Conservation (phyloP, 75 land plant species). For the Isoetes taiwanensis region DNA sequence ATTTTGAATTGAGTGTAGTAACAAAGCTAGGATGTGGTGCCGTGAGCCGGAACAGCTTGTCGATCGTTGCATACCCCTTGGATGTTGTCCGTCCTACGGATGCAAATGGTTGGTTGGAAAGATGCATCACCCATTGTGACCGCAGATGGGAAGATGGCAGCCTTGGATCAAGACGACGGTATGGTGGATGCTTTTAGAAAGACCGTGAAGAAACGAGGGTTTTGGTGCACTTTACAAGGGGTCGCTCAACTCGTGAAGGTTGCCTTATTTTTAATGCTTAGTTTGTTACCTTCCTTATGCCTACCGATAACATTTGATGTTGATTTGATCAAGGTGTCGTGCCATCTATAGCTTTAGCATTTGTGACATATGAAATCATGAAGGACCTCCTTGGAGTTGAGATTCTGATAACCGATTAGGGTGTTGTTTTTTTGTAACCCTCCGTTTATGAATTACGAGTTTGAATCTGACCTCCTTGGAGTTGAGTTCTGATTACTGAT, state of each 20-base stretch:
- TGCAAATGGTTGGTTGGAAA: slow-evolving; percentile 99
- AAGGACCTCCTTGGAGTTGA: slow-evolving; percentile 73
- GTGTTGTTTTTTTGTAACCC: too few species aligned
- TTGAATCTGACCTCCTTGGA: slow-evolving; percentile 58
- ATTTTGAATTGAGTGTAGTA: slow-evolving; percentile 44
- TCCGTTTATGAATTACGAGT: too few species aligned
- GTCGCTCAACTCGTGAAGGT: slow-evolving; percentile 94
- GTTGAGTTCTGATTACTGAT: slow-evolving; percentile 80
- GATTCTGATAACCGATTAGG: slow-evolving; percentile 71
- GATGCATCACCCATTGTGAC: slow-evolving; percentile 57
- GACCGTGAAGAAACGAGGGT: slow-evolving; percentile 83
- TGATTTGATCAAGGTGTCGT: slow-evolving; percentile 68
- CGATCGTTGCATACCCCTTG: slow-evolving; percentile 87
- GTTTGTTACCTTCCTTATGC: not conserved
- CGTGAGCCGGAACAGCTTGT: slow-evolving; percentile 83
- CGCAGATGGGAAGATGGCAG: slow-evolving; percentile 50
- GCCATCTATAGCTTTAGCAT: slow-evolving; percentile 88
- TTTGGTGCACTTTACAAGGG: slow-evolving; percentile 88
- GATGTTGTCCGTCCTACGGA: slow-evolving; percentile 83
- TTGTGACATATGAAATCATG: slow-evolving; percentile 82
- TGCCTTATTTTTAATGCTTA: not conserved
- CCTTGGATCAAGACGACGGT: slow-evolving; percentile 51
- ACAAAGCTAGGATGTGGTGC: slow-evolving; percentile 89
- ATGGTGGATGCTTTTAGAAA: slow-evolving; percentile 78
- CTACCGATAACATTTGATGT: not conserved